phyloP scores from a whole-genome alignment of 1,284 basidiomycete species.

The Porogramme epimiltina region DNA sequence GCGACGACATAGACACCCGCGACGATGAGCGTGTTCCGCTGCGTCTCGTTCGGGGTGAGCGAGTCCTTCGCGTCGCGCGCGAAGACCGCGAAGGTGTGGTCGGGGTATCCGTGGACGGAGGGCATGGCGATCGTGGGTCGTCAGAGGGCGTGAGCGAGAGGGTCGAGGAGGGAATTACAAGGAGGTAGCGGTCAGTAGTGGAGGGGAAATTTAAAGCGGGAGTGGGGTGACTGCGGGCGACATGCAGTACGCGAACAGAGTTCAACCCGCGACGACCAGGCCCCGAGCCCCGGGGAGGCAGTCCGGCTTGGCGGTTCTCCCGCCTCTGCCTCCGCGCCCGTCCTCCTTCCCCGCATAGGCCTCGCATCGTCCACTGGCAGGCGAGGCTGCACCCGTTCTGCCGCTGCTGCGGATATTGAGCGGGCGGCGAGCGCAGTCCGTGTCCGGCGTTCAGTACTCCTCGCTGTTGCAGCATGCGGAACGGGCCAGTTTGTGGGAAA shows the following conservation, averaged over 20 bases:
- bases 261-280: slow-evolving; percentile 6
- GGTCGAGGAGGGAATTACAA: slow-evolving; percentile 2
- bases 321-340: background rate
- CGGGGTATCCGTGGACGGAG: slow-evolving; percentile 21
- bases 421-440: too few relatives aligned
- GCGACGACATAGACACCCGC: slow-evolving; percentile 72
- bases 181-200: background rate
- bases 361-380: too few relatives aligned
- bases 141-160: background rate
- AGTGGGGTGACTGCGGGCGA: slow-evolving; percentile 11
- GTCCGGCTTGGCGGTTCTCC: slow-evolving; percentile 12
- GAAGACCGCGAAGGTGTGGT: slow-evolving; percentile 33
- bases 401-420: background rate
- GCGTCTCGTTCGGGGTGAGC: slow-evolving; percentile 71
- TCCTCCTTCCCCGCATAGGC: background rate
- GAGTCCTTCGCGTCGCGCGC: slow-evolving; percentile 37
- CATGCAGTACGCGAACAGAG: slow-evolving; percentile 1
- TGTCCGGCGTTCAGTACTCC: too few relatives aligned
- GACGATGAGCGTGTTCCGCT: slow-evolving; percentile 76
- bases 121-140: slow-evolving; percentile 24
- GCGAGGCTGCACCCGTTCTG: too few relatives aligned
- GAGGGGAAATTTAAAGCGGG: background rate
- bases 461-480: background rate
- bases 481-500: background rate
- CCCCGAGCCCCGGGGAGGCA: slow-evolving; percentile 4